phyloP scores from a whole-genome alignment of 106 monocot genomes.

The Apostasia shenzhenica region DNA sequence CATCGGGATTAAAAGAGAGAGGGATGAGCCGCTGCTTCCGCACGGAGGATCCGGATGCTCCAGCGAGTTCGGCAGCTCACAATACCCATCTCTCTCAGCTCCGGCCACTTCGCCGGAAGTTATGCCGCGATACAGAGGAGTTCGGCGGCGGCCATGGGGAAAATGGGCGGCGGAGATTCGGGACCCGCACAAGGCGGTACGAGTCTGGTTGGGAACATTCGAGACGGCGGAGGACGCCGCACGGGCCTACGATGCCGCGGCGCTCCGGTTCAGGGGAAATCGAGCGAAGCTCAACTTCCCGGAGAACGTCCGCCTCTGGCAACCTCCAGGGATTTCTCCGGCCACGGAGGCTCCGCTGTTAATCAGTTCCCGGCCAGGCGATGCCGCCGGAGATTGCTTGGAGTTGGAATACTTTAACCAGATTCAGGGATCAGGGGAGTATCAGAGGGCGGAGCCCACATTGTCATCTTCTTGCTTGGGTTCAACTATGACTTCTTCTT shows the following conservation, averaged over 20 bases:
- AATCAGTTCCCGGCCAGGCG: too few relatives aligned
- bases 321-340: too few relatives aligned
- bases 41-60: too few relatives aligned
- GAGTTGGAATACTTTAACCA: too few relatives aligned
- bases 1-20: neutral
- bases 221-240: conserved; percentile 66
- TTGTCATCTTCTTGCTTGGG: too few relatives aligned
- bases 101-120: neutral
- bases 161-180: conserved; percentile 87
- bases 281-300: conserved; percentile 75
- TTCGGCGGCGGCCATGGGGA: conserved; percentile 75
- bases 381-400: too few relatives aligned
- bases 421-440: too few relatives aligned
- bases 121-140: conserved; percentile 32
- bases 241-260: conserved; percentile 59
- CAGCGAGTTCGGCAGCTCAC: neutral
- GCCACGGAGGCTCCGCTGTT: too few relatives aligned
- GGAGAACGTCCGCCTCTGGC: conserved; percentile 3
- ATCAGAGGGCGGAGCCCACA: too few relatives aligned
- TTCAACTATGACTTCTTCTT: too few relatives aligned
- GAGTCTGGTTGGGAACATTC: conserved; percentile 76
- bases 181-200: conserved; percentile 60
- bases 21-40: neutral
- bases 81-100: neutral
- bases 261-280: conserved; percentile 50